These are phyloP conservation scores for Lentinula edodes DNA, from an alignment of 768 basidiomycete genomes.

Conservation along the genomic window DNA sequence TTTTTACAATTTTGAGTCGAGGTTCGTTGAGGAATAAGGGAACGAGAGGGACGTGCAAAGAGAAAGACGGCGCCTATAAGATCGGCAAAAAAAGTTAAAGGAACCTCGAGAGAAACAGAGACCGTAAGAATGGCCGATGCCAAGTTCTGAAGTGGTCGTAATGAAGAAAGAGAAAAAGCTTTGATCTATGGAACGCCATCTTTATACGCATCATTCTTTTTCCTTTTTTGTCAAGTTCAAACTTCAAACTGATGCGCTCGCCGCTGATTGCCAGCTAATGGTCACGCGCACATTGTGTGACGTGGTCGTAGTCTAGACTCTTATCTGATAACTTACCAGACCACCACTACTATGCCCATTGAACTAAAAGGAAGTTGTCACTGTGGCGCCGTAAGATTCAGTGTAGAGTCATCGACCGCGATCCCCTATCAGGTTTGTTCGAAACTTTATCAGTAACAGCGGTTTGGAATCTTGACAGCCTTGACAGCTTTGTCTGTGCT, in stretches of 20 bases:
- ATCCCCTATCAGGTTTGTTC: conserved; percentile 55
- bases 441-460: not conserved
- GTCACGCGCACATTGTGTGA: not conserved
- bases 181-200: too few relatives aligned
- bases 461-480: not conserved
- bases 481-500: conserved; percentile 53
- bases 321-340: not conserved
- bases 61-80: not conserved
- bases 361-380: conserved; percentile 52
- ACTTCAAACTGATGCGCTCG: not conserved
- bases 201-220: not conserved
- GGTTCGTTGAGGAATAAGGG: not conserved
- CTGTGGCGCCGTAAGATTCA: conserved; percentile 46
- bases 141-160: not conserved
- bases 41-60: not conserved
- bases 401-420: conserved; percentile 46
- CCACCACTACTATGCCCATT: conserved; percentile 42
- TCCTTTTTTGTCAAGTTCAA: not conserved
- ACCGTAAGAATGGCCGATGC: not conserved
- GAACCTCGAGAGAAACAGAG: not conserved
- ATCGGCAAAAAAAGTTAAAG: not conserved
- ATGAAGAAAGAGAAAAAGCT: not conserved
- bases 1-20: not conserved
- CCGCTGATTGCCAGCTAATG: not conserved
- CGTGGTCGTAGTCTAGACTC: not conserved